Conservation (phyloP, 208 protist species). For the Crithidia fasciculata region DNA sequence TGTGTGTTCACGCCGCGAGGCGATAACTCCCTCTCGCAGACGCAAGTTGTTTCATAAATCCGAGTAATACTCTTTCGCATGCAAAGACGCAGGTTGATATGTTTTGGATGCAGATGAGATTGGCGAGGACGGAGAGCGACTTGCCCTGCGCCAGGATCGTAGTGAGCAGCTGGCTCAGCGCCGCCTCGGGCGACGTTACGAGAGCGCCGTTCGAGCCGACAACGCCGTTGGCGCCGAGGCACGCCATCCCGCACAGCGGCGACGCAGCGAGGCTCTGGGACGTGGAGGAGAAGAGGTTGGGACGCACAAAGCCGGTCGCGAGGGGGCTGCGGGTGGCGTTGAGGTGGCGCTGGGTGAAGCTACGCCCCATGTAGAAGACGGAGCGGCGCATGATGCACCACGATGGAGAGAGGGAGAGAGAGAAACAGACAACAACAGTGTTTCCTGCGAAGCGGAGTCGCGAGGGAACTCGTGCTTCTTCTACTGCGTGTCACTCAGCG, state of each 20-base stretch:
- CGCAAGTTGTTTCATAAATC: slow-evolving; percentile 32
- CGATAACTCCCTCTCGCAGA: not conserved
- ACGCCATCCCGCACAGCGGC: slow-evolving; percentile 38
- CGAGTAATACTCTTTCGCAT: slow-evolving; percentile 89
- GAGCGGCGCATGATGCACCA: slow-evolving; percentile 64
- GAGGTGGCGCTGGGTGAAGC: slow-evolving; percentile 82
- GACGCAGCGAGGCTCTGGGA: slow-evolving; percentile 44
- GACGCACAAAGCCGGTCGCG: slow-evolving; percentile 78
- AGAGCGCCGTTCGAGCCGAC: slow-evolving; percentile 14
- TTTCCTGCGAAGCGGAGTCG: no score
- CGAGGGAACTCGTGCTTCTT: no score
- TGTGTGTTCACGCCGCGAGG: not conserved
- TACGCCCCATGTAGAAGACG: slow-evolving; percentile 86
- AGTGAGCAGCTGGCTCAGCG: slow-evolving; percentile 52
- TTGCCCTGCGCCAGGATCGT: slow-evolving; percentile 59
- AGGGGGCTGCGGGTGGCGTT: slow-evolving; percentile 83
- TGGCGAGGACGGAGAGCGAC: slow-evolving; percentile 37
- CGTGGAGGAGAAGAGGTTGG: slow-evolving; percentile 57
- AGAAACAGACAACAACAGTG: no score
- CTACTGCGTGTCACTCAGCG: no score
- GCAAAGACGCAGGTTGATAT: slow-evolving; percentile 87
- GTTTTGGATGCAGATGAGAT: slow-evolving; percentile 78
- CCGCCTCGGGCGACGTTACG: slow-evolving; percentile 41
- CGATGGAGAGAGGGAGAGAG: no score
- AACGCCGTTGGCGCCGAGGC: slow-evolving; percentile 33